Evolutionary conservation across 139 green algal genomes (phyloP).

Genomic region (Tetraselmis striata): DNA sequence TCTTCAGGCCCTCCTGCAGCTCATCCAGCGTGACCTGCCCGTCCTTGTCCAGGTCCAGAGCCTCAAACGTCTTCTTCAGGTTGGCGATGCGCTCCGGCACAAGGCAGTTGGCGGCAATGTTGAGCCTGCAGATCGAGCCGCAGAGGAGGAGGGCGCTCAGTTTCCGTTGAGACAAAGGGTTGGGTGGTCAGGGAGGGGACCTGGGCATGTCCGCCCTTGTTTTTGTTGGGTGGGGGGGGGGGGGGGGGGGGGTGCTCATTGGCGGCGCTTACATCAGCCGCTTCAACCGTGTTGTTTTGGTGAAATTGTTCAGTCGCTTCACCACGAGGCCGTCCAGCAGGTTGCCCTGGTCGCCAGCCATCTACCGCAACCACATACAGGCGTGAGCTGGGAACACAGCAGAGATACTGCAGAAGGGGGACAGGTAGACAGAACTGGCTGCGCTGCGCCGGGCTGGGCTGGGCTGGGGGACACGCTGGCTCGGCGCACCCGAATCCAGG

Average conservation of each 20-base stretch:
- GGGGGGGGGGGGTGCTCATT: not conserved
- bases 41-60: slow-evolving; percentile 48
- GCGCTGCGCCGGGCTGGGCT: too few species aligned
- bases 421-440: too few species aligned
- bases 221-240: not conserved
- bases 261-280: not conserved
- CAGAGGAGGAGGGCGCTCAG: too few species aligned
- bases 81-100: slow-evolving; percentile 26
- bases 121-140: too few species aligned
- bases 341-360: not conserved
- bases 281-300: not conserved
- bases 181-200: too few species aligned
- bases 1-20: slow-evolving; percentile 37
- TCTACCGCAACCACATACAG: not conserved
- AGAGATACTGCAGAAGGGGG: too few species aligned
- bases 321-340: not conserved
- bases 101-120: not conserved
- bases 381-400: not conserved
- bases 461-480: too few species aligned
- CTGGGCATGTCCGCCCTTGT: too few species aligned
- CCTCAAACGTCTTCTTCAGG: slow-evolving; percentile 49
- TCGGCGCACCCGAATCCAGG: not conserved
- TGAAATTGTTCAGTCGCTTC: not conserved
- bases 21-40: slow-evolving; percentile 52
- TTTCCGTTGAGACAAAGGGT: too few species aligned